Evolutionary conservation across 1,284 basidiomycete species (phyloP), one percentile per base, ranked within the genome.

Genomic region (Boletus sp.): DNA sequence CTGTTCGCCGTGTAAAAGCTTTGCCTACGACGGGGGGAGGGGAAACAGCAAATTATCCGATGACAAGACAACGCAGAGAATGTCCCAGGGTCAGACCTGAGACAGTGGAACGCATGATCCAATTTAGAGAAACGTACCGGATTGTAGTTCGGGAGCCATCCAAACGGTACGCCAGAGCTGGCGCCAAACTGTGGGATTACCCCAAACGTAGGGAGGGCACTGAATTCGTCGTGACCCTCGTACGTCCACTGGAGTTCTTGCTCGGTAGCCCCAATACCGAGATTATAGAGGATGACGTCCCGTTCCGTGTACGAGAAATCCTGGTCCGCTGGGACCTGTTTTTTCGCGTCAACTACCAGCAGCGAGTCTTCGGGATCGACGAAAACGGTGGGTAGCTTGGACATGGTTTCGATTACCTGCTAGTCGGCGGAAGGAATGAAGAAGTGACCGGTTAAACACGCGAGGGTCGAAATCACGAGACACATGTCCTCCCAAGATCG

Each of bases 231-330:
- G 62, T 91, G 78, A 48, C 85, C 84, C 72, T 99, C 96, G 62
- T 84, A 99, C 4, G 86, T 84, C 84, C 92, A 94, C 57, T 93
- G 81, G 20, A 97, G 79, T 54, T 99, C 93, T 64, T 88, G 82
- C 67, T 88, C 93, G 5, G 86, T 94, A 16, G 94, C 95, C n/a
- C 95, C 96, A 40, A 99, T 72, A 44, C 95, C 94, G 27, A 99
- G 76, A 71, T 97, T 97, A 76, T 99, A 99, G 16, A 99, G 75
- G 57, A 97, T 90, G 34, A 97, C 81, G 63, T 99, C 95, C 30
- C 90, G 81, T 71, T 96, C 93, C 9, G 82, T 82, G 71, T 89
- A 99, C 23, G 68, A 74, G 70, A 80, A 94, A 37, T 83, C 79
- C 36, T 76, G 69, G 8, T 81, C 73, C 13, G 82, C 78, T 2